Evolutionary conservation across 371 early-diverging fungal genomes (phyloP), one percentile per base, ranked within the genome.

Genomic region (Mortierella sp.): DNA sequence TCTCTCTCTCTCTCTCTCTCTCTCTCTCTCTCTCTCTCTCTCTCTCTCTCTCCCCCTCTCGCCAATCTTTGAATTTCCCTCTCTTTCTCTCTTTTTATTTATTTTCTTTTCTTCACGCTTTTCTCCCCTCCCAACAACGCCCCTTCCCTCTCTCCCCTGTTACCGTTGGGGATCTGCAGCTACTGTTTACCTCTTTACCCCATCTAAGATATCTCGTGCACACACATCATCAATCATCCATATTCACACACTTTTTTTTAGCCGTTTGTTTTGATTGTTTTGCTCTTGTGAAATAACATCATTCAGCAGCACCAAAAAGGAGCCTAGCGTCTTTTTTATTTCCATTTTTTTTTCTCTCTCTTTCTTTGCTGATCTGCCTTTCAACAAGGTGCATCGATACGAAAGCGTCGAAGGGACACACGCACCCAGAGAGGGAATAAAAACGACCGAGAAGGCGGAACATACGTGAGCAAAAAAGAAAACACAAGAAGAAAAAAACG

Each of bases 231-330:
- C 42, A 21, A 38, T 55, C 55, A 19, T 16, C n/a, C 31, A 26
- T 8, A 11, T 44, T 21, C 48, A 77, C 65, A 52, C 50, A 31
- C 48, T 45, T 21, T 44, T 44, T 47, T 21, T 45, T 38, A 65
- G 68, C 55, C 55, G 55, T 65, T 34, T n/a, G n/a, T 8, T 21
- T 38, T 19, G 31, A 44, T 50, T n/a, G 21, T 34, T 34, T 38
- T 63, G 72, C 63, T 77, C 82, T 44, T 57, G 13, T 2, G n/a
- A 34, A 38, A 74, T 75, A 70, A 31, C 76, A 72, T 76, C 81
- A 76, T 72, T 6, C 44, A 65, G 11, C 63, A 28, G 50, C 73
- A 55, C 48, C 11, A 50, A 16, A 50, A 50, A 50, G 50, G 58
- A 58, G 58, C 58, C 26, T 24, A 11, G n/a, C 31, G 50, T 48